Evolutionary conservation across 768 basidiomycete genomes (phyloP), one percentile per base, ranked within the genome.

Genomic region (Tylopilus balloui): DNA sequence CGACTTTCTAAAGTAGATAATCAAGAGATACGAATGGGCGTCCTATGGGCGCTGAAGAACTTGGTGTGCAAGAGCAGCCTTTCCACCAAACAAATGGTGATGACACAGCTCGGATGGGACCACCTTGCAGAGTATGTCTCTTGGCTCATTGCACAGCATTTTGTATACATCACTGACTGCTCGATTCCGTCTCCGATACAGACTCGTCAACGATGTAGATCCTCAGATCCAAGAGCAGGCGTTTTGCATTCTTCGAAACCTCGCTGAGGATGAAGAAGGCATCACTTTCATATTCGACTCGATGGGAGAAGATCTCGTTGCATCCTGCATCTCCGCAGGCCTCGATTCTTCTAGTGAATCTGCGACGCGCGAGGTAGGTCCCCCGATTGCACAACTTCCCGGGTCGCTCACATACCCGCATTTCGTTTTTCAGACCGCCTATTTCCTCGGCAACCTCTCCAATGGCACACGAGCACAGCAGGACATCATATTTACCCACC

Each of bases 11-110:
- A 70, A 23, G 71, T 71, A 8, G 71, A 71, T 0, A 82, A 89
- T 51, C 71, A 76, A 9, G 73, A 75, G 0, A 70, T 92, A 7
- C 72, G 80, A 7, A 63, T 86, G 24, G 91, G 82, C 53, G 80
- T 86, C 0, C 61, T 94, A n/a, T 94, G 92, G 92, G 86, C 86
- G 0, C 67, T 93, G 29, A 92, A 90, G 65, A 96, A 94, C 59
- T 62, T 90, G n/a, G 62, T 91, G 2, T 78, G 78, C 62, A 84
- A 83, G 59, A 79, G 82, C 28, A 69, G 68, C 3, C 67, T 72
- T n/a, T 73, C 75, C 36, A 78, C 79, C 43, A 92, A 90, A 66
- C 69, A 69, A 35, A 69, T 74, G 49, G 78, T 92, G 13, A 87
- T 91, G 78, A 66, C 69, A n/a, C 69, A 73, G 37, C 59, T 96